Conservation (phyloP, 139 green algal genomes). For the Picochlorum costavermella region DNA sequence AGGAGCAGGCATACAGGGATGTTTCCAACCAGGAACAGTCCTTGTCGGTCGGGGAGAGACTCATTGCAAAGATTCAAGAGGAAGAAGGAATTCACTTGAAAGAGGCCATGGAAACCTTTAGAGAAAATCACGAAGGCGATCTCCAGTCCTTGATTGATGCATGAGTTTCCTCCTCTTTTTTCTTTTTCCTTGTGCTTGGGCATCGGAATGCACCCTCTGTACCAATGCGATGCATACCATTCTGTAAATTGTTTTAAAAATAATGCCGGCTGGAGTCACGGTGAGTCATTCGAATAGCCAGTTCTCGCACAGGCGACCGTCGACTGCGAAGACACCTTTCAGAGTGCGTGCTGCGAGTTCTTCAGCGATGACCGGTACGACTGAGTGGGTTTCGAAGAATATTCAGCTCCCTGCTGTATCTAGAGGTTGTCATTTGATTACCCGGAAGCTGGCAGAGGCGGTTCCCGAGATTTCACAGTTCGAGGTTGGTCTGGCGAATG, state of each 20-base stretch:
- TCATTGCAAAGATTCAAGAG: not conserved
- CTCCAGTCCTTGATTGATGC: not conserved
- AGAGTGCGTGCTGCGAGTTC: too few species aligned
- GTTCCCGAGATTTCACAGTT: slow-evolving; percentile 43
- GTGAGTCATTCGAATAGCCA: too few species aligned
- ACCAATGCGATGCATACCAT: too few species aligned
- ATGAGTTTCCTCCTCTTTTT: too few species aligned
- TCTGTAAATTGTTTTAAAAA: too few species aligned
- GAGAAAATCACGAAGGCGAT: not conserved
- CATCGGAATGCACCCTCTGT: too few species aligned
- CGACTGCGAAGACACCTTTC: too few species aligned
- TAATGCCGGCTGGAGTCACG: too few species aligned
- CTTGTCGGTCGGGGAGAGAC: not conserved
- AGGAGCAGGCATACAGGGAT: not conserved
- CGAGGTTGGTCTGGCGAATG: slow-evolving; percentile 60
- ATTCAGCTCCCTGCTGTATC: slow-evolving; percentile 33
- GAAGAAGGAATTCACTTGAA: slow-evolving; percentile 24
- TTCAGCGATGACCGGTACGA: not conserved
- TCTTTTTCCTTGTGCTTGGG: too few species aligned
- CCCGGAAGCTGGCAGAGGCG: slow-evolving; percentile 38
- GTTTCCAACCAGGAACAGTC: not conserved
- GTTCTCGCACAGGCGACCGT: too few species aligned
- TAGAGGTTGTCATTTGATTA: slow-evolving; percentile 67
- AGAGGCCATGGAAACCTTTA: slow-evolving; percentile 13
- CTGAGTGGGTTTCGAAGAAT: slow-evolving; percentile 31